Evolutionary conservation across 2,329 filamentous ascomycete species (phyloP), one percentile per base, ranked within the genome.

Genomic region (Thelonectria discophora): DNA sequence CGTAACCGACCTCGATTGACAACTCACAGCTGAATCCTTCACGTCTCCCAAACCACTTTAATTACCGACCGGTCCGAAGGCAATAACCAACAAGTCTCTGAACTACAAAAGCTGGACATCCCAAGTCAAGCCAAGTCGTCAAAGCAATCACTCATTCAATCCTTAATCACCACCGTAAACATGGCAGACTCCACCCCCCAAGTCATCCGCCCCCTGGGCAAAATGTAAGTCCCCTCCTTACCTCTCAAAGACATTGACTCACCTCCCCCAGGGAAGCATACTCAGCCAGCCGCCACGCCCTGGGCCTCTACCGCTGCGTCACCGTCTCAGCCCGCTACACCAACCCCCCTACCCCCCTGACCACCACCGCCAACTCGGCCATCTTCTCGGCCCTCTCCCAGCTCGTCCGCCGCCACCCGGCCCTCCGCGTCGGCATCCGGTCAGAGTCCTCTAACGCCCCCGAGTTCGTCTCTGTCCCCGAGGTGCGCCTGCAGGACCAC

Each of bases 281-380:
- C 65, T 82, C 78, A 6, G 79, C 82, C 3, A 75, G 79, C 6
- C 79, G 82, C 2, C 81, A 85, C 63, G 68, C 74, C 3, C 70
- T 85, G 4, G 81, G 81, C 32, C 68, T 84, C 46, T 82, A 84
- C 66, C 77, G 77, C 58, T 79, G 79, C 48, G 81, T 86, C 12
- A 73, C 75, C 46, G 76, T 80, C 32, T 80, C 81, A 11, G 79
- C 79, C 40, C 79, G 78, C 39, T 85, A 86, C 63, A 63, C 53
- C 56, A 69, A 61, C 47, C 68, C 48, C 3, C 42, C 37, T 5
- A 15, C 48, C 0, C n/a, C 39, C 12, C 17, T n/a, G n/a, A n/a
- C 42, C 18, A 10, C 39, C 43, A 18, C 27, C 45, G 27, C 45
- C 27, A 50, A 65, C 43, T 32, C 51, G 7, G 40, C 55, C 27